Conservation (phyloP, 1,284 basidiomycete species). For the Termitomyces sp. region DNA sequence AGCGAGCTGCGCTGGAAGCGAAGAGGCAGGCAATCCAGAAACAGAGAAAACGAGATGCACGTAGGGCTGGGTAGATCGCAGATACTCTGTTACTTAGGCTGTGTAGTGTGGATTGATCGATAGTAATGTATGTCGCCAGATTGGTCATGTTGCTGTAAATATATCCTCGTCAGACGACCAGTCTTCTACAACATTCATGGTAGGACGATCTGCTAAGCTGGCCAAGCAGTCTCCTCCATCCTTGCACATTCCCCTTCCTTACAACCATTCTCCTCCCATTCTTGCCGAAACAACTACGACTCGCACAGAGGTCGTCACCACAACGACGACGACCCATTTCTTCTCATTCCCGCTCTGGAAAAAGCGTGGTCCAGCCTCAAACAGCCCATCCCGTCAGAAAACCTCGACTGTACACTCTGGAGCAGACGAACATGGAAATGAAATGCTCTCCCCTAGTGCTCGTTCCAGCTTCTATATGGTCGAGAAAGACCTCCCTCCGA, state of each 20-base stretch:
- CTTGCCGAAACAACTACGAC: constrained; percentile 48
- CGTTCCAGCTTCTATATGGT: constrained; percentile 29
- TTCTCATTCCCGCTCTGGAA: constrained; percentile 65
- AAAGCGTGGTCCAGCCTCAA: constrained; percentile 39
- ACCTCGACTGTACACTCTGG: constrained; percentile 7
- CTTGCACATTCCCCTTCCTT: constrained; percentile 37
- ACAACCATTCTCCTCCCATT: constrained; percentile 34
- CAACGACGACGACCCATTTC: constrained; percentile 55
- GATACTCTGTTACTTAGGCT: no score
- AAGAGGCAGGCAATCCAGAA: constrained; percentile 58
- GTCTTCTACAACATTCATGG: constrained; percentile 21
- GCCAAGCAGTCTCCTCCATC: constrained; percentile 19
- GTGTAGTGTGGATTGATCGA: background rate
- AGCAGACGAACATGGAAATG: constrained; percentile 20
- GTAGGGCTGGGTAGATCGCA: constrained; percentile 12
- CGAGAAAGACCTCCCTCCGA: constrained; percentile 68
- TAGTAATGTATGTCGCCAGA: background rate
- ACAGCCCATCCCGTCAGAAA: constrained; percentile 23
- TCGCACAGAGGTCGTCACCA: constrained; percentile 43
- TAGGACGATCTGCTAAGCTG: constrained; percentile 20
- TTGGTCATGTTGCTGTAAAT: constrained; percentile 9
- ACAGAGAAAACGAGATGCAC: constrained; percentile 39
- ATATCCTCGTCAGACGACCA: background rate
- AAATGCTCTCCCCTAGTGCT: constrained; percentile 13
- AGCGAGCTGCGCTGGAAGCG: constrained; percentile 61